Evolutionary conservation across 2,329 filamentous ascomycete genomes (phyloP).

Genomic region (Hymenoscyphus salicellus): DNA sequence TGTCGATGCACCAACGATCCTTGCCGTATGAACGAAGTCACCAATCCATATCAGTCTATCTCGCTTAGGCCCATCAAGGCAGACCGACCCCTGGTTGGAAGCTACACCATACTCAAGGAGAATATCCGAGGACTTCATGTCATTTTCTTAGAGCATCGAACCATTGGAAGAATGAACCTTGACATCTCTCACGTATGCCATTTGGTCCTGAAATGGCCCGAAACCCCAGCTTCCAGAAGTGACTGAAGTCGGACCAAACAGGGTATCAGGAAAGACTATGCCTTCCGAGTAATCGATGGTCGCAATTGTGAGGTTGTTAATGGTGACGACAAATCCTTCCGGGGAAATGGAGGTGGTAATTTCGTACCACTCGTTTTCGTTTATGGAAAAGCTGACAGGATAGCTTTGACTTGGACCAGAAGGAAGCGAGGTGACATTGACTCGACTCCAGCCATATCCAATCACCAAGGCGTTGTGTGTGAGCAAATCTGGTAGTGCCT

Average conservation of each 20-base stretch:
- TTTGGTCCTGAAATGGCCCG: constrained; percentile 42
- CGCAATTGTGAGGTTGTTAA: constrained; percentile 28
- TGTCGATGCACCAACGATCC: constrained; percentile 39
- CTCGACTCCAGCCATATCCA: constrained; percentile 37
- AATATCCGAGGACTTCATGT: constrained; percentile 28
- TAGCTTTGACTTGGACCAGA: constrained; percentile 29
- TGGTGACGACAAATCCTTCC: constrained; percentile 32
- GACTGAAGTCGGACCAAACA: constrained; percentile 11
- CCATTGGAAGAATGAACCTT: constrained; percentile 32
- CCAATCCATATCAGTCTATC: constrained; percentile 44
- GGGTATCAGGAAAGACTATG: constrained; percentile 18
- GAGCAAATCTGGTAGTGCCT: constrained; percentile 37
- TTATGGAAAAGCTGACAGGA: constrained; percentile 29
- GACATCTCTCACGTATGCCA: constrained; percentile 39
- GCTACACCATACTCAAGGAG: constrained; percentile 41
- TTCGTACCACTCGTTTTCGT: constrained; percentile 40
- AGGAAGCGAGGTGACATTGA: constrained; percentile 39
- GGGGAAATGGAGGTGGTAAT: constrained; percentile 37
- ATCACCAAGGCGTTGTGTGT: constrained; percentile 39
- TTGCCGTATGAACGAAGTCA: constrained; percentile 43
- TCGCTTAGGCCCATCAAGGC: constrained; percentile 43
- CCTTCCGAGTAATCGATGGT: constrained; percentile 6
- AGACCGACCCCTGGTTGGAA: constrained; percentile 38
- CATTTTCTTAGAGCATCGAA: constrained; percentile 36
- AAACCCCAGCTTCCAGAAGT: constrained; percentile 41